Percentiles rank a stretch among this genome's conserved stretches.
Evolutionary conservation across 768 basidiomycete species (phyloP).

Genomic region (Hygrophorus russula): DNA sequence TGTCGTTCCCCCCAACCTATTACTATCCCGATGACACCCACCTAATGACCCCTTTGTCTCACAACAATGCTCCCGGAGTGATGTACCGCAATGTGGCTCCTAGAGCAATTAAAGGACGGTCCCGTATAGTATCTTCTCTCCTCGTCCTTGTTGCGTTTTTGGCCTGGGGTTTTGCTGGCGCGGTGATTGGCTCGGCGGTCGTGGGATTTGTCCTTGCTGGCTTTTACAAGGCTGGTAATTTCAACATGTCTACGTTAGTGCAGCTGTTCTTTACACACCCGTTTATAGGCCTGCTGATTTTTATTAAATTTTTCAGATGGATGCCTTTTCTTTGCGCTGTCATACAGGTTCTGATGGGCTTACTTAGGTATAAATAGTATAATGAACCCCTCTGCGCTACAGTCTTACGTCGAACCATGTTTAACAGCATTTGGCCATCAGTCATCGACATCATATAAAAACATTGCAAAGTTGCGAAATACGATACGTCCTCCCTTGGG

Average conservation of each 20-base stretch:
- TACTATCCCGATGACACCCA: constrained; percentile 4
- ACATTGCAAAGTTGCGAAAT: background rate
- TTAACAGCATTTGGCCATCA: constrained; percentile 7
- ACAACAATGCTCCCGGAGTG: background rate
- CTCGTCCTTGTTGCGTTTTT: constrained; percentile 34
- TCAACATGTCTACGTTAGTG: constrained; percentile 41
- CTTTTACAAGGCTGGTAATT: constrained; percentile 31
- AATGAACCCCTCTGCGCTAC: too few species aligned
- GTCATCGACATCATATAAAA: constrained; percentile 10
- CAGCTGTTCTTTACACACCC: constrained; percentile 1
- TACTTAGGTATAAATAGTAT: constrained; percentile 22
- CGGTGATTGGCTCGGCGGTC: constrained; percentile 34
- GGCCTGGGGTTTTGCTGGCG: constrained; percentile 29
- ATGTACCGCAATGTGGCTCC: constrained; percentile 4
- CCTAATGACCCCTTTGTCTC: background rate
- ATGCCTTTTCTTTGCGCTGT: constrained; percentile 34
- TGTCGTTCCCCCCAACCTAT: constrained; percentile 32
- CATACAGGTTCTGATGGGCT: constrained; percentile 29
- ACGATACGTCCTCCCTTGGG: too few species aligned
- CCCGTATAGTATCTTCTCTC: constrained; percentile 34
- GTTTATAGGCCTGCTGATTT: background rate
- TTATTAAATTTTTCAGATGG: constrained; percentile 20
- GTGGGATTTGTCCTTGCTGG: constrained; percentile 34
- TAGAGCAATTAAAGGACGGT: constrained; percentile 28
- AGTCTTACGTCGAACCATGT: background rate